phyloP scores from a whole-genome alignment of 1,139 yeast genomes.

The Lodderomyces margitis region DNA sequence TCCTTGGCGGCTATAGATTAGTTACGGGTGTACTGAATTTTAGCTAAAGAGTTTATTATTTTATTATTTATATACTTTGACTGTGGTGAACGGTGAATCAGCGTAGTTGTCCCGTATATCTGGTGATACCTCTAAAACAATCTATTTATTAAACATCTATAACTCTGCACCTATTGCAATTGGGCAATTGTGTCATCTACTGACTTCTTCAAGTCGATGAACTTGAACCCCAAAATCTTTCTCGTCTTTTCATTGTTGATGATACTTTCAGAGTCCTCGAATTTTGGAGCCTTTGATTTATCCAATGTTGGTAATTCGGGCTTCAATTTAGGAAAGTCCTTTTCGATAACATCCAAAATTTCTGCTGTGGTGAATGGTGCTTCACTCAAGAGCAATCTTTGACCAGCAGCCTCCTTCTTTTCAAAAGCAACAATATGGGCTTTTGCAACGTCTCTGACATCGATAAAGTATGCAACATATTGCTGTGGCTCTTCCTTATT shows the following conservation, averaged over 20 bases:
- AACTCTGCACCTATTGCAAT: conserved; percentile 3
- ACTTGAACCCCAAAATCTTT: conserved; percentile 35
- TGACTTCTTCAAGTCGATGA: conserved; percentile 32
- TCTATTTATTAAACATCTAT: neutral
- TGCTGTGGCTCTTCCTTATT: conserved; percentile 17
- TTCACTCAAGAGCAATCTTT: conserved; percentile 30
- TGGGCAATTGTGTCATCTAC: conserved; percentile 43
- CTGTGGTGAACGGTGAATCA: too few species aligned
- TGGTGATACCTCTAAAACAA: too few species aligned
- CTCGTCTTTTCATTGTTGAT: conserved; percentile 23
- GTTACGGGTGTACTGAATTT: conserved; percentile 4
- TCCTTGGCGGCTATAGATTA: conserved; percentile 68
- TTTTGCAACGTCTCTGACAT: conserved; percentile 53
- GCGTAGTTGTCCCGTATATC: too few species aligned
- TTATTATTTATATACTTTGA: too few species aligned
- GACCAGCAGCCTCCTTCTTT: conserved; percentile 19
- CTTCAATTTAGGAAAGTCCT: conserved; percentile 16
- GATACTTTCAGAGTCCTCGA: conserved; percentile 6
- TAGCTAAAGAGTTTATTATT: too few species aligned
- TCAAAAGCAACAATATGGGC: conserved; percentile 45
- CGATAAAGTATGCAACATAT: conserved; percentile 31
- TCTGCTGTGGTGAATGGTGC: conserved; percentile 25
- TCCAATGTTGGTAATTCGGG: conserved; percentile 15
- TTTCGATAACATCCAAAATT: conserved; percentile 25
- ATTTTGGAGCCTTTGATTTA: conserved; percentile 7